Evolutionary conservation across 2,329 filamentous ascomycete genomes (phyloP).

Genomic region (Periglandula ipomoeae): DNA sequence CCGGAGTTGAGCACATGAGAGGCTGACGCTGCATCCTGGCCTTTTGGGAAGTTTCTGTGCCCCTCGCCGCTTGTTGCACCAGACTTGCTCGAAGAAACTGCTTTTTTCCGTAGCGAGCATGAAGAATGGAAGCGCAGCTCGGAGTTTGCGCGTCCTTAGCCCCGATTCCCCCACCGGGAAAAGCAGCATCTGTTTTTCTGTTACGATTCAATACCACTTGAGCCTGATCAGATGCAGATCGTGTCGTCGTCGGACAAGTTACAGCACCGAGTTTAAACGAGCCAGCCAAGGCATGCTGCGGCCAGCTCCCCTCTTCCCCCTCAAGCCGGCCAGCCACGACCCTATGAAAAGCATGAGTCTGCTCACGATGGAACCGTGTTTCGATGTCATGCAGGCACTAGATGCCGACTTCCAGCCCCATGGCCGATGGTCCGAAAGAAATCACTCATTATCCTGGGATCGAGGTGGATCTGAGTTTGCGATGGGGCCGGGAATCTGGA

Average conservation of each 20-base stretch:
- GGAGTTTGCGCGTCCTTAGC: no score
- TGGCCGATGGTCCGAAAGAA: slow-evolving; percentile 4
- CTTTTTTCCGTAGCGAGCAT: no score
- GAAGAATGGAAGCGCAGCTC: no score
- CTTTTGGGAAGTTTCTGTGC: no score
- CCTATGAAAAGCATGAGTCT: neutral
- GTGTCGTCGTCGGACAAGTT: no score
- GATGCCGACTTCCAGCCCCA: slow-evolving; percentile 4
- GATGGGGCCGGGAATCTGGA: neutral
- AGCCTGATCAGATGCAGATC: no score
- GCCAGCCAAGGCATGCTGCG: no score
- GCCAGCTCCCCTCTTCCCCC: no score
- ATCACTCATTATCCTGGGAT: neutral
- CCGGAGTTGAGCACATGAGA: neutral
- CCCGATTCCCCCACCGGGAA: no score
- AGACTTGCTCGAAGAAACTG: no score
- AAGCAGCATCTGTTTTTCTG: no score
- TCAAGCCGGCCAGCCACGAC: neutral
- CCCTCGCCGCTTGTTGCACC: neutral
- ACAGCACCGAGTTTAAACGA: neutral
- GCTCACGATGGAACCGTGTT: neutral
- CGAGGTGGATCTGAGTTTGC: neutral
- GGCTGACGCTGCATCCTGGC: neutral
- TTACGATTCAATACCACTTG: no score
- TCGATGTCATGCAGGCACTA: neutral